Evolutionary conservation across 306 rosid genomes (phyloP).

Genomic region (Trifolium pratense): DNA sequence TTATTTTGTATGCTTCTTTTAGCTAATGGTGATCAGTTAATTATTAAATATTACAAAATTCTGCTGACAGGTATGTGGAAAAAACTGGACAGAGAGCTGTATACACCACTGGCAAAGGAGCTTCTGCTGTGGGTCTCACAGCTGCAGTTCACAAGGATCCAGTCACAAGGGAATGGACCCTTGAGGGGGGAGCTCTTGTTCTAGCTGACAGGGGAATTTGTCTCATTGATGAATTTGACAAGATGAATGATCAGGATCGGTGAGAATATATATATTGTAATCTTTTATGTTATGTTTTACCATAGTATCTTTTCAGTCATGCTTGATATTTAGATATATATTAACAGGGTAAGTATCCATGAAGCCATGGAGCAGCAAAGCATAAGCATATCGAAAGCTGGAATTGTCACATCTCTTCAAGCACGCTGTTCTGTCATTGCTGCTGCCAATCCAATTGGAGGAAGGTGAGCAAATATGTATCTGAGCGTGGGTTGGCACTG

Average conservation of each 20-base stretch:
- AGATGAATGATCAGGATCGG: conserved; percentile 99
- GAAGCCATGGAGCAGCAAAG: conserved; percentile 99
- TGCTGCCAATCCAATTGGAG: conserved; percentile 98
- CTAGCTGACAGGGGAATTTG: conserved; percentile 97
- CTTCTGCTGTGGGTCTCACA: conserved; percentile 99
- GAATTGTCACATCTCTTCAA: conserved; percentile 98
- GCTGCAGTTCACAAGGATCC: conserved; percentile 99
- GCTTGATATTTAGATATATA: conserved; percentile 27
- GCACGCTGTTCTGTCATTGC: conserved; percentile 99
- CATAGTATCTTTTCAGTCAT: background rate
- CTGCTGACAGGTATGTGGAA: conserved; percentile 73
- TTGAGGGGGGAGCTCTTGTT: conserved; percentile 99
- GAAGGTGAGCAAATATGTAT: conserved; percentile 65
- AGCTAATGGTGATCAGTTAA: conserved; percentile 2
- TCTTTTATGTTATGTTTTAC: background rate
- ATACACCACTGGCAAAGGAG: conserved; percentile 98
- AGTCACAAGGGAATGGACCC: conserved; percentile 98
- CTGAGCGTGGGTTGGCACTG: conserved; percentile 7
- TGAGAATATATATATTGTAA: conserved; percentile 39
- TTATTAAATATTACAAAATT: conserved; percentile 18
- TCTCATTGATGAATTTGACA: conserved; percentile 98
- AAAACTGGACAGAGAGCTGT: conserved; percentile 99
- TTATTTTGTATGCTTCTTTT: conserved; percentile 13
- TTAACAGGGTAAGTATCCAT: conserved; percentile 92
- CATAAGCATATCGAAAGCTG: conserved; percentile 98